Conservation (phyloP, 495 filamentous ascomycete genomes). For the Aspergillus funiculosus region DNA sequence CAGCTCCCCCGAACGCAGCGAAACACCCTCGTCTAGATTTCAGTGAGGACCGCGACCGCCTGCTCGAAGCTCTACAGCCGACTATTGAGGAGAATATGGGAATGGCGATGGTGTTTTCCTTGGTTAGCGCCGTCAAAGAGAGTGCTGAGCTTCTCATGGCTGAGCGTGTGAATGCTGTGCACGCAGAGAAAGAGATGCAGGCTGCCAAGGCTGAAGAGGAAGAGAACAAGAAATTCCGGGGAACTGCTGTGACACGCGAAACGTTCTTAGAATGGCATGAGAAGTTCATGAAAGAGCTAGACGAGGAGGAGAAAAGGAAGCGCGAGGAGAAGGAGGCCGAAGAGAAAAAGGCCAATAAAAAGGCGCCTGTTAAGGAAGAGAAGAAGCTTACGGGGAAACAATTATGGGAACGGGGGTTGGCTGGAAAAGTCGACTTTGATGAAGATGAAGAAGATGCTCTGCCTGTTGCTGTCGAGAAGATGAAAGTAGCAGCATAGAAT, state of each 20-base stretch:
- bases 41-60: conserved; percentile 60
- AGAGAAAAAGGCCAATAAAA: conserved; percentile 63
- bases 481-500: conserved; percentile 55
- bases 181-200: conserved; percentile 58
- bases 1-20: conserved; percentile 60
- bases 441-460: conserved; percentile 55
- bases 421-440: conserved; percentile 67
- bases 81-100: conserved; percentile 85
- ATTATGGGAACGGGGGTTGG: conserved; percentile 79
- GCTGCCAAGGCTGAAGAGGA: conserved; percentile 70
- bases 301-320: conserved; percentile 56
- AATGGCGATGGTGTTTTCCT: conserved; percentile 96
- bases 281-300: conserved; percentile 71
- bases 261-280: conserved; percentile 79
- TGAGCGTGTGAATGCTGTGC: conserved; percentile 58
- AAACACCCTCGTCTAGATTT: conserved; percentile 58
- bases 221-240: conserved; percentile 94
- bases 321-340: conserved; percentile 69
- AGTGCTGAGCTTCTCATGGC: conserved; percentile 71
- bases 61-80: conserved; percentile 62
- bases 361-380: conserved; percentile 49
- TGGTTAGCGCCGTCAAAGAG: conserved; percentile 83
- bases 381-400: conserved; percentile 72
- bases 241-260: conserved; percentile 77
- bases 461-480: conserved; percentile 54